These are phyloP conservation scores for Linnemannia schmuckeri DNA, from an alignment of 192 early-diverging fungal species.

Conservation along the genomic window DNA sequence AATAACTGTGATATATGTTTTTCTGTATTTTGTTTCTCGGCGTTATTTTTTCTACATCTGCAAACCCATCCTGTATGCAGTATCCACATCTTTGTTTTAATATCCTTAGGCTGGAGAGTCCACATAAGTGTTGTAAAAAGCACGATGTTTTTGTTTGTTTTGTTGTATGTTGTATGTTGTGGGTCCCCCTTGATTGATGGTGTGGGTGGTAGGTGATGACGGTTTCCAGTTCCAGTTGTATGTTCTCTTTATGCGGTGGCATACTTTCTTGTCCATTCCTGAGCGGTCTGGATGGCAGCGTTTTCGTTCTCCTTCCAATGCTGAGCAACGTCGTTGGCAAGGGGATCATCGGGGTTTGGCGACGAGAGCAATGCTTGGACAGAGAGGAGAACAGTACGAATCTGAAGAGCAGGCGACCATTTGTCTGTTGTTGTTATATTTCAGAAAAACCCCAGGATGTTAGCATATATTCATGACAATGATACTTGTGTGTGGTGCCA, in stretches of 20 bases:
- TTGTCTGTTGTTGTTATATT: slow-evolving; percentile 78
- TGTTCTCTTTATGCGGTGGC: slow-evolving; percentile 39
- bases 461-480: background rate
- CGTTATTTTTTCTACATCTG: too few relatives aligned
- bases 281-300: slow-evolving; percentile 77
- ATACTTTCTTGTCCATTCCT: slow-evolving; percentile 62
- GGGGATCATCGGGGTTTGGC: slow-evolving; percentile 98
- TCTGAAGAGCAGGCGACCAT: slow-evolving; percentile 98
- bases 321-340: slow-evolving; percentile 98
- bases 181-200: background rate
- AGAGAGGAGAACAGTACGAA: slow-evolving; percentile 97
- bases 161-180: background rate
- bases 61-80: too few relatives aligned
- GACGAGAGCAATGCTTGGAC: slow-evolving; percentile 97
- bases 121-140: background rate
- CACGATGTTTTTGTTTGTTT: background rate
- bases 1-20: too few relatives aligned
- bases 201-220: background rate
- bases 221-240: background rate
- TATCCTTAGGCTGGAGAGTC: too few relatives aligned
- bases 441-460: background rate
- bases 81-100: too few relatives aligned
- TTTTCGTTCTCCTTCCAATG: slow-evolving; percentile 99
- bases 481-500: background rate
- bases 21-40: too few relatives aligned